These are phyloP conservation scores for Umbellularia californica DNA, from an alignment of 164 flowering plant species.

Conservation along the genomic window DNA sequence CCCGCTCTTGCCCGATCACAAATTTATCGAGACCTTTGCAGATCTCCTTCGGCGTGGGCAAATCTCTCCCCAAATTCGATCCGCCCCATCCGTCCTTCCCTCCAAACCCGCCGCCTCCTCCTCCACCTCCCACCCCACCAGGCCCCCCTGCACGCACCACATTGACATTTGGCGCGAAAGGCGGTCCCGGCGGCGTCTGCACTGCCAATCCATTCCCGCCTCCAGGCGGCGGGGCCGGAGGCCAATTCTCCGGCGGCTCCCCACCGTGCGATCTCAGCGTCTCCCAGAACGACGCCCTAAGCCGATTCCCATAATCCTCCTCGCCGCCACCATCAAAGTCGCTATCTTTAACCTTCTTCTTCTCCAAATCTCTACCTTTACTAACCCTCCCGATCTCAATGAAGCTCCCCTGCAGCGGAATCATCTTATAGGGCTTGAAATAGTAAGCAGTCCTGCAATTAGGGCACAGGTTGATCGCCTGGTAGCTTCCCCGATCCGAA, in stretches of 20 bases:
- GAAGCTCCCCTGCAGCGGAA: constrained; percentile 81
- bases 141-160: constrained; percentile 43
- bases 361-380: constrained; percentile 10
- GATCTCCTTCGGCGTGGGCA: constrained; percentile 96
- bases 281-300: constrained; percentile 67
- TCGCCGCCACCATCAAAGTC: constrained; percentile 8
- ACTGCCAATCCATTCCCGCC: constrained; percentile 69
- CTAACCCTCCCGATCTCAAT: constrained; percentile 62
- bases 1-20: constrained; percentile 83
- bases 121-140: constrained; percentile 26
- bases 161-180: constrained; percentile 70
- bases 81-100: constrained; percentile 75
- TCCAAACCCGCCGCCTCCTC: constrained; percentile 27
- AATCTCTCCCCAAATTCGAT: constrained; percentile 69
- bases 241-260: constrained; percentile 69
- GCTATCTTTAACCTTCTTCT: constrained; percentile 11
- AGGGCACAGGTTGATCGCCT: constrained; percentile 80
- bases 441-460: constrained; percentile 81
- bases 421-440: constrained; percentile 50
- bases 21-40: constrained; percentile 87
- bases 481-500: constrained; percentile 15
- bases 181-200: constrained; percentile 79
- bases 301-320: constrained; percentile 29
- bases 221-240: constrained; percentile 32
- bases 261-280: constrained; percentile 53